A percentile compares a stretch with the other conserved stretches of the same genome.
phyloP scores from a whole-genome alignment of 2,329 filamentous ascomycete genomes.

The Xylaria sp. region DNA sequence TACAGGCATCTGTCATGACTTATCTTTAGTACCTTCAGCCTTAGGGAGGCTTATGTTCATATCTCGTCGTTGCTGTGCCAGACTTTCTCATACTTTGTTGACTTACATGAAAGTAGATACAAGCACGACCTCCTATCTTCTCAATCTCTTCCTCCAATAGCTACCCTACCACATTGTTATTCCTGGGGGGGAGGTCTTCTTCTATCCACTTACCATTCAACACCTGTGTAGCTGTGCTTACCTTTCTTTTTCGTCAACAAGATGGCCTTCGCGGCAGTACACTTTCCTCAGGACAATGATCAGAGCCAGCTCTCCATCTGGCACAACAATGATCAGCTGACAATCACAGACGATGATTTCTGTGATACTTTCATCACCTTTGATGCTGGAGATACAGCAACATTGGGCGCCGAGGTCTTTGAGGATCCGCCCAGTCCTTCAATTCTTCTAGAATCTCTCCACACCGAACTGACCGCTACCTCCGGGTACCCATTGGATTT shows the following conservation, averaged over 20 bases:
- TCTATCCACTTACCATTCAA: slow-evolving; percentile 31
- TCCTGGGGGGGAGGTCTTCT: slow-evolving; percentile 31
- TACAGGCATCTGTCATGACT: slow-evolving; percentile 43
- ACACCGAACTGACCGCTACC: slow-evolving; percentile 38
- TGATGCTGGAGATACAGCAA: slow-evolving; percentile 44
- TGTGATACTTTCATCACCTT: slow-evolving; percentile 51
- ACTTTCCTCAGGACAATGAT: slow-evolving; percentile 49
- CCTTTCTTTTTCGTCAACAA: slow-evolving; percentile 34
- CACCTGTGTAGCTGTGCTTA: slow-evolving; percentile 35
- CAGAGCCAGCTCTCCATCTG: slow-evolving; percentile 44
- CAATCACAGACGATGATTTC: slow-evolving; percentile 46
- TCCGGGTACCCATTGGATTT: slow-evolving; percentile 40
- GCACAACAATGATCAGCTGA: slow-evolving; percentile 47
- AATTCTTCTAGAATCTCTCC: slow-evolving; percentile 46
- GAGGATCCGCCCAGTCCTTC: slow-evolving; percentile 49
- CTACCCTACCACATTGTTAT: slow-evolving; percentile 34
- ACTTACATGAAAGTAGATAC: slow-evolving; percentile 45
- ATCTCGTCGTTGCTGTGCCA: slow-evolving; percentile 49
- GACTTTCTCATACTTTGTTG: slow-evolving; percentile 47
- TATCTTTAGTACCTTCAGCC: slow-evolving; percentile 42
- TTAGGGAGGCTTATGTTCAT: slow-evolving; percentile 45
- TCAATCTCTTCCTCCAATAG: slow-evolving; percentile 33
- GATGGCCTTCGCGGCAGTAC: slow-evolving; percentile 48
- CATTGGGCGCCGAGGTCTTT: slow-evolving; percentile 39
- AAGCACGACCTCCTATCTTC: slow-evolving; percentile 36